Base-by-base conservation (phyloP, 345 rosid species). In the Aquilaria yunnanensis region DNA sequence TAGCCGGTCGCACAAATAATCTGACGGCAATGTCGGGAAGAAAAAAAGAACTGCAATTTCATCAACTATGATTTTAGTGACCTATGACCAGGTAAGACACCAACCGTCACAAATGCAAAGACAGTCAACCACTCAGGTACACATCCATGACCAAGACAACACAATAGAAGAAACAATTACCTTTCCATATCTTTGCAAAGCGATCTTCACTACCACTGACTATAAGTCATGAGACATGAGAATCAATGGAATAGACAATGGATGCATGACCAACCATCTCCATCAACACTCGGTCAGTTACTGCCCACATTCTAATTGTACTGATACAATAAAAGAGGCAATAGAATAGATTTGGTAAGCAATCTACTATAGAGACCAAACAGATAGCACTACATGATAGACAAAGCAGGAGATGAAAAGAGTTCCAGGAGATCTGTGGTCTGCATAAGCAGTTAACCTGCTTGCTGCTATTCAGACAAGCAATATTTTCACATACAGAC, bases 231-330 rank as follows among this genome's bases (percentile, higher is more conserved):
- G 96, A 89, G 23, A 73, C 73, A 78, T 91, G 96, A 33, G 91
- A 77, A 66, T 91, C 89, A 57, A 95, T 0, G 32, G 97, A 85
- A 72, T 89, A 95, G 75, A 95, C 97, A 66, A 91, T 87, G 54
- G 97, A 87, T 75, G 96, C 75, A 79, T 91, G 99, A 45, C 93
- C 99, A 75, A 85, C 97, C 99, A 95, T 95, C 87, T 87, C 96
- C 90, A 89, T 68, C 70, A 95, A 72, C 64, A 77, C 80, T 84
- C 91, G 75, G 10, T 97, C 96, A 54, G 83, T 87, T 61, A 83
- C 74, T 50, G 96, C 83, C 97, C 97, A 95, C 52, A 90, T 69
- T 72, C 84, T 89, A 64, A 95, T 72, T 60, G 92, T 83, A 65
- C 99, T 95, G 93, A 72, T 66, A 62, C 54, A 62, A 72, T 2